phyloP scores from a whole-genome alignment of 192 early-diverging fungal genomes.

The Backusella luteola region DNA sequence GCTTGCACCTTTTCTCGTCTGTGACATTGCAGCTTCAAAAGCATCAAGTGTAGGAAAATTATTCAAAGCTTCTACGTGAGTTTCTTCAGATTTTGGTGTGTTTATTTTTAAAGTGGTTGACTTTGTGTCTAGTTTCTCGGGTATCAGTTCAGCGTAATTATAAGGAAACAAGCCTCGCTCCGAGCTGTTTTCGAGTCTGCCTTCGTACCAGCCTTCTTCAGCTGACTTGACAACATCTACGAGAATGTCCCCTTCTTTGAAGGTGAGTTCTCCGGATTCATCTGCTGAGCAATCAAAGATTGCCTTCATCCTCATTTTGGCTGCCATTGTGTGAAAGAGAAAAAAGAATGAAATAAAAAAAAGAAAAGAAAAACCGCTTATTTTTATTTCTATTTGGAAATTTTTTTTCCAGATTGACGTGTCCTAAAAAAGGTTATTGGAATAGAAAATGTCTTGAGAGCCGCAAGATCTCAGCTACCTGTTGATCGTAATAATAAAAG shows the following conservation, averaged over 20 bases:
- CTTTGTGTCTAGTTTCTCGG: background rate
- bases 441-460: too few species aligned
- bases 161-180: conserved; percentile 56
- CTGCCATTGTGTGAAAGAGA: background rate
- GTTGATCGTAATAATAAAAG: too few species aligned
- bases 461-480: too few species aligned
- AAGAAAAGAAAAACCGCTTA: too few species aligned
- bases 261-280: conserved; percentile 54
- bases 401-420: too few species aligned
- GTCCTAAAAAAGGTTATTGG: too few species aligned
- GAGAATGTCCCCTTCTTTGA: conserved; percentile 50
- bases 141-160: conserved; percentile 51
- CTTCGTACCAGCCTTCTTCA: conserved; percentile 60
- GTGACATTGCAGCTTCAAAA: conserved; percentile 12
- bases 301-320: conserved; percentile 44
- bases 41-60: conserved; percentile 13
- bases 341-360: too few species aligned
- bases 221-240: conserved; percentile 47
- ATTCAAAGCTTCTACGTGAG: background rate
- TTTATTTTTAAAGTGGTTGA: background rate
- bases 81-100: background rate
- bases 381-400: too few species aligned
- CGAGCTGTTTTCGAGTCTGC: conserved; percentile 43
- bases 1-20: background rate
- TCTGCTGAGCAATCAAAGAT: conserved; percentile 60